Conservation (phyloP, 768 basidiomycete species). For the Auriscalpium microsporum region DNA sequence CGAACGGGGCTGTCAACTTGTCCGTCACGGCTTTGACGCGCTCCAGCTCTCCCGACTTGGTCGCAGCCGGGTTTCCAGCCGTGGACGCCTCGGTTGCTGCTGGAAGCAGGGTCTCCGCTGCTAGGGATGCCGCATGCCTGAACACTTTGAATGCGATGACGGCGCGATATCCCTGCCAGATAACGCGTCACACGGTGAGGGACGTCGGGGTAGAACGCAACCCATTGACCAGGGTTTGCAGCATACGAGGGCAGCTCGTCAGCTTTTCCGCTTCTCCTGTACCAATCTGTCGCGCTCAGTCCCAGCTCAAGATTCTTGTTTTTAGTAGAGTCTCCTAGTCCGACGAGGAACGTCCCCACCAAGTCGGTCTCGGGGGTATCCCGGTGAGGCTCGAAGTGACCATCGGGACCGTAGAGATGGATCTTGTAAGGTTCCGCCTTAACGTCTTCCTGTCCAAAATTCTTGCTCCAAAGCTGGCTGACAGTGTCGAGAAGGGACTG, state of each 20-base stretch:
- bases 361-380: constrained; percentile 23
- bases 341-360: constrained; percentile 26
- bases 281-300: neutral
- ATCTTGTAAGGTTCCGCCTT: constrained; percentile 26
- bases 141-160: constrained; percentile 25
- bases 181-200: constrained; percentile 13
- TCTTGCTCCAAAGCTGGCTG: constrained; percentile 11
- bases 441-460: constrained; percentile 18
- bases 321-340: constrained; percentile 19
- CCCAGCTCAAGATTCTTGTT: neutral
- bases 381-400: constrained; percentile 21
- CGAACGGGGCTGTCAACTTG: constrained; percentile 15
- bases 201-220: constrained; percentile 26
- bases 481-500: constrained; percentile 10
- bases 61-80: neutral
- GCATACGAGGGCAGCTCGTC: neutral
- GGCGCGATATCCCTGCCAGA: constrained; percentile 18
- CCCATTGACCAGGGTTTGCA: constrained; percentile 15
- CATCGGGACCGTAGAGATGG: constrained; percentile 23
- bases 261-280: too few species aligned
- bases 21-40: constrained; percentile 3
- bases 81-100: constrained; percentile 9
- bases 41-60: neutral
- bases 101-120: too few species aligned
- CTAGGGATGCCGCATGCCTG: too few species aligned